Evolutionary conservation across 179 eudicot genomes (phyloP).

Genomic region (Corrigiola litoralis): DNA sequence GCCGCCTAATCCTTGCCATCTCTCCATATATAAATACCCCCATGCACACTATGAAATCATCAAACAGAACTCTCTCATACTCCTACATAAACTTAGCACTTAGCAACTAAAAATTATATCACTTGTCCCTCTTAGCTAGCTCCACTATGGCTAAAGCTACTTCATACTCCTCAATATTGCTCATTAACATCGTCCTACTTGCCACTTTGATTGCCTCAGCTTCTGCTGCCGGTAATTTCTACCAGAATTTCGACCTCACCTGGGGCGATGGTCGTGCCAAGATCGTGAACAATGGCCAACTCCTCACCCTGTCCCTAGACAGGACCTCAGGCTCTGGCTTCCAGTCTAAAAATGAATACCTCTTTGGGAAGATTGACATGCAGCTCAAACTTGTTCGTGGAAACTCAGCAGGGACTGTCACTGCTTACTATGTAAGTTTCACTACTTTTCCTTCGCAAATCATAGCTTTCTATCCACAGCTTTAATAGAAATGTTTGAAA

Average conservation of each 20-base stretch:
- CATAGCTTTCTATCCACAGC: too few species aligned
- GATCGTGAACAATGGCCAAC: conserved; percentile 26
- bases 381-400: conserved; percentile 31
- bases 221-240: conserved; percentile 16
- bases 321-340: conserved; percentile 31
- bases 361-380: conserved; percentile 32
- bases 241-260: conserved; percentile 28
- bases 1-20: background rate
- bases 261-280: conserved; percentile 34
- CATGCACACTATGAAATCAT: background rate
- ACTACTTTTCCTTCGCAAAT: too few species aligned
- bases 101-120: background rate
- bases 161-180: background rate
- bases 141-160: background rate
- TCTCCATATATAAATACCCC: background rate
- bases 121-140: background rate
- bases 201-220: background rate
- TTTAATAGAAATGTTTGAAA: too few species aligned
- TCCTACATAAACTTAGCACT: background rate
- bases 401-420: conserved; percentile 35
- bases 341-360: conserved; percentile 24
- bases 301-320: conserved; percentile 29
- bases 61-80: background rate
- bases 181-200: background rate
- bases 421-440: conserved; percentile 30